Conservation (phyloP, 2,329 filamentous ascomycete genomes). For the Calonectria henricotiae region DNA sequence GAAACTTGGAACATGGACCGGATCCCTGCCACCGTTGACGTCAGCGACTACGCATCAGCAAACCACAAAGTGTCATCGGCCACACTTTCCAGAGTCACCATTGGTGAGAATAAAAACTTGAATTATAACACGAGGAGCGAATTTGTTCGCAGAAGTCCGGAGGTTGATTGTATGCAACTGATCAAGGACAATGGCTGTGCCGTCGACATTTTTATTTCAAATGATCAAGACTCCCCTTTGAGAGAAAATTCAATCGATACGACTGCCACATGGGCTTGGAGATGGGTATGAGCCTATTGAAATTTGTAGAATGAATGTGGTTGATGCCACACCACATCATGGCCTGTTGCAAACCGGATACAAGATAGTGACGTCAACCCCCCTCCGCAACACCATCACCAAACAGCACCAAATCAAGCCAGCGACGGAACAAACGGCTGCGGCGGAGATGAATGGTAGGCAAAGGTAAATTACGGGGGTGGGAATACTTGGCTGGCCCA, state of each 20-base stretch:
- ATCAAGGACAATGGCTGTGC: neutral
- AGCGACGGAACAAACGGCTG: no score
- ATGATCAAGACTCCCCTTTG: neutral
- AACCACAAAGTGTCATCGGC: constrained; percentile 32
- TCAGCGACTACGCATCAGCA: constrained; percentile 47
- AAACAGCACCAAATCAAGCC: neutral
- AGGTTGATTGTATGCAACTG: neutral
- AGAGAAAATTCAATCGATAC: no score
- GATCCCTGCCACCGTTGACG: constrained; percentile 51
- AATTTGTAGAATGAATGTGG: neutral
- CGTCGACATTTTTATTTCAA: neutral
- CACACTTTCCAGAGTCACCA: constrained; percentile 11
- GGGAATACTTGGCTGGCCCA: neutral
- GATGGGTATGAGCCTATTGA: neutral
- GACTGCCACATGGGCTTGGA: no score
- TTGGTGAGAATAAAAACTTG: constrained; percentile 1
- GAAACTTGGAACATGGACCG: constrained; percentile 48
- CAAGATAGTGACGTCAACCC: constrained; percentile 46
- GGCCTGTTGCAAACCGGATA: constrained; percentile 1
- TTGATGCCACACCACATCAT: neutral
- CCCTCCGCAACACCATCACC: constrained; percentile 11
- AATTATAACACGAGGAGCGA: neutral
- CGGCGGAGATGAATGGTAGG: neutral
- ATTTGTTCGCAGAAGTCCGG: neutral
- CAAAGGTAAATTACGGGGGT: neutral